Evolutionary conservation across 225 moss, liverwort and hornwort genomes (phyloP).

Genomic region (Bryum argenteum): DNA sequence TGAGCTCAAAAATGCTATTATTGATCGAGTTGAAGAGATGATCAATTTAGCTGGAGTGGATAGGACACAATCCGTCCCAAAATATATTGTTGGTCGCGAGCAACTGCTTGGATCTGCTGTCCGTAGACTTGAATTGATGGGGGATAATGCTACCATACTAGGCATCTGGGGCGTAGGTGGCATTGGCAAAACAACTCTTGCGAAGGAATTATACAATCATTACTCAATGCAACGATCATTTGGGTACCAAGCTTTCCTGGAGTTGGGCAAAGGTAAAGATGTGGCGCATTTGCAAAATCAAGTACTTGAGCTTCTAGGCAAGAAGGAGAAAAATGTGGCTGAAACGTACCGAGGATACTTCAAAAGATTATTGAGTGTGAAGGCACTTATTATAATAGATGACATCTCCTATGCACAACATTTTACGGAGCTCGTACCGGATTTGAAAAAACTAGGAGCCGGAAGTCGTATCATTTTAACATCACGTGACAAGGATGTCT

Average conservation of each 20-base stretch:
- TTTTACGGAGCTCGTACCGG: conserved; percentile 36
- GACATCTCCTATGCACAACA: conserved; percentile 18
- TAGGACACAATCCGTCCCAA: conserved; percentile 24
- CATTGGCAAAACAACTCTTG: conserved; percentile 40
- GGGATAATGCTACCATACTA: conserved; percentile 34
- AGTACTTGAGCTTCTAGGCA: conserved; percentile 26
- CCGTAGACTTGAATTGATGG: conserved; percentile 11
- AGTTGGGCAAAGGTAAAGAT: too few species aligned
- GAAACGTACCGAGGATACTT: conserved; percentile 12
- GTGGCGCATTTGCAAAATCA: too few species aligned
- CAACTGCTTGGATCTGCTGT: not conserved
- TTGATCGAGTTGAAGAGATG: not conserved
- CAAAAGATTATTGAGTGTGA: not conserved
- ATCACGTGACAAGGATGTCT: too few species aligned
- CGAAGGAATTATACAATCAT: conserved; percentile 27
- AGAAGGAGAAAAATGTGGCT: conserved; percentile 13
- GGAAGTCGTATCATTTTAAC: too few species aligned
- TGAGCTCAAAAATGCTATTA: not conserved
- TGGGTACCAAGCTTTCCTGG: too few species aligned
- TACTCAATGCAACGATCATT: too few species aligned
- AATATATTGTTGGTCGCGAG: conserved; percentile 23
- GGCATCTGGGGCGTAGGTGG: conserved; percentile 41
- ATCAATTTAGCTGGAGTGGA: not conserved
- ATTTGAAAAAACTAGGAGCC: conserved; percentile 29
- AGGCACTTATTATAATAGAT: conserved; percentile 41